A percentile compares a stretch with the other conserved stretches of the same genome.
These are phyloP conservation scores for Lasiosphaeriaceae sp. DNA, from an alignment of 495 filamentous ascomycete genomes.

Conservation along the genomic window DNA sequence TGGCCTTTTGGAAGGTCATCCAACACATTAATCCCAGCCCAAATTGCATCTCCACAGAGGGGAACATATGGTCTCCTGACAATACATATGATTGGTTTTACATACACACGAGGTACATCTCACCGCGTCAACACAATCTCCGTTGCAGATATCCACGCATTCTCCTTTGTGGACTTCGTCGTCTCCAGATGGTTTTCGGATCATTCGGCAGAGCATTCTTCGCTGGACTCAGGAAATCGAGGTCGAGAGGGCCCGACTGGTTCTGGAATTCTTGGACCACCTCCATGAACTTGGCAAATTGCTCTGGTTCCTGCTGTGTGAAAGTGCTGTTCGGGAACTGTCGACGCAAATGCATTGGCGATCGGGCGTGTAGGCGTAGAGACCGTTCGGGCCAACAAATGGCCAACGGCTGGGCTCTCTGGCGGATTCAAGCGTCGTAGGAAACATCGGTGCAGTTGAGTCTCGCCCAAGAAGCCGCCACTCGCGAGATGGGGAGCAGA, in stretches of 20 bases:
- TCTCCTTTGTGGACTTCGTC: neutral
- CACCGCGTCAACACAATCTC: neutral
- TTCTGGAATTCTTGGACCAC: neutral
- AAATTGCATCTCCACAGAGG: neutral
- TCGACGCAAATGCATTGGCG: neutral
- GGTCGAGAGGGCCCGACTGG: neutral
- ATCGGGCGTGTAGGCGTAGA: neutral
- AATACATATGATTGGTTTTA: neutral
- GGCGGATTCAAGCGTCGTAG: neutral
- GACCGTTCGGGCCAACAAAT: neutral
- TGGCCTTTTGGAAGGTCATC: no score
- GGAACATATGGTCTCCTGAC: neutral
- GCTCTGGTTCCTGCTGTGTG: neutral
- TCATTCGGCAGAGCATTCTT: neutral
- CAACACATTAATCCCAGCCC: no score
- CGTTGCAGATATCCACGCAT: neutral
- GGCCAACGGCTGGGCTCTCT: neutral
- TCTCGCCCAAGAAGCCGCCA: neutral
- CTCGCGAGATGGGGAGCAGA: neutral
- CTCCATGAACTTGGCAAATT: neutral
- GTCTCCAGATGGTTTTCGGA: neutral
- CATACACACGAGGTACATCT: neutral
- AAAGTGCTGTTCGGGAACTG: neutral
- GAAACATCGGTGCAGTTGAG: neutral
- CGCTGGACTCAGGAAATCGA: neutral